These are phyloP conservation scores for Thoreauomyces humboldtii DNA, from an alignment of 192 early-diverging fungal species.

Conservation along the genomic window DNA sequence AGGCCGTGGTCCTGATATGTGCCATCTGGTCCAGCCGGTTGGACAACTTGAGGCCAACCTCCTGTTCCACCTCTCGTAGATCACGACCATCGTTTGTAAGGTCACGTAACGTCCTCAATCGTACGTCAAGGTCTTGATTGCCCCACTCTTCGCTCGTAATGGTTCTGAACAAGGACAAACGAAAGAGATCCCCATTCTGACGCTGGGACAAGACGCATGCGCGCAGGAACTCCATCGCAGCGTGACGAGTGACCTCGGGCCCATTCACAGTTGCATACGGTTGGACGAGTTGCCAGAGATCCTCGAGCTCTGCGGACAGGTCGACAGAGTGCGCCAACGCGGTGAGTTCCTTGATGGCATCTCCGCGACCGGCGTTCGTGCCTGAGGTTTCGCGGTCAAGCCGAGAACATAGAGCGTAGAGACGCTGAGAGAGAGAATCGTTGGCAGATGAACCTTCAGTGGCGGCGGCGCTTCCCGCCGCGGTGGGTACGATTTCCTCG, in stretches of 20 bases:
- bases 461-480: background rate
- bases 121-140: background rate
- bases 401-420: background rate
- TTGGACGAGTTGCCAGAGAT: conserved; percentile 23
- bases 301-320: conserved; percentile 13
- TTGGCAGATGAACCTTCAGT: background rate
- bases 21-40: background rate
- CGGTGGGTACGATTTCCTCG: background rate
- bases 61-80: conserved; percentile 30
- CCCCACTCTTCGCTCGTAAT: conserved; percentile 21
- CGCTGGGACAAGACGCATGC: conserved; percentile 11
- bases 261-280: background rate
- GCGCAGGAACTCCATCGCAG: background rate
- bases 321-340: background rate
- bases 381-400: background rate
- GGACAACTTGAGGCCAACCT: conserved; percentile 8
- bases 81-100: conserved; percentile 36
- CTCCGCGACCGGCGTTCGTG: background rate
- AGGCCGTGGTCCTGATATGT: background rate
- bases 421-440: conserved; percentile 5
- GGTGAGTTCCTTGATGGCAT: conserved; percentile 8
- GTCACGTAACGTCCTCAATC: conserved; percentile 14
- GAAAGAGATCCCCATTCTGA: background rate
- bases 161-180: background rate
- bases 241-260: background rate